Evolutionary conservation across 1,139 yeast genomes (phyloP), one percentile per base, ranked within the genome.

Genomic region (Chernovozyma sophiae-reginae): DNA sequence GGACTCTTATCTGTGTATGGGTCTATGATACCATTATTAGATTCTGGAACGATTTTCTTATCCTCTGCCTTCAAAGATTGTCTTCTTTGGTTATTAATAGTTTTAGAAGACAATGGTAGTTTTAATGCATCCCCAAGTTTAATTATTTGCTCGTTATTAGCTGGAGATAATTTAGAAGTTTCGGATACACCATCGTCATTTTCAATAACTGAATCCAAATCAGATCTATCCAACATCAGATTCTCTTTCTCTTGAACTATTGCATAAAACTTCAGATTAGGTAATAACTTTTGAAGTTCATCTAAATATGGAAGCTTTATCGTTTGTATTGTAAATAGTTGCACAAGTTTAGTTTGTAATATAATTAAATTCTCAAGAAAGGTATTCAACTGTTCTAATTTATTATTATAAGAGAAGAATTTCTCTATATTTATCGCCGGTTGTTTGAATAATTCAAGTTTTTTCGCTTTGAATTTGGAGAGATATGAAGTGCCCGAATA

Each of bases 81-180:
- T 43, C 72, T 44, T 15, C 68, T 49, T 39, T 68, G 68, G 38
- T 55, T 54, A 42, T 67, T 70, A 29, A 66, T 54, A 1, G 75
- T 68, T 36, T 65, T 66, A 8, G 73, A 67, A 3, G 73, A 66
- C 22, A 66, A 49, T 1, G 75, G 75, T 10, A 70, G 52, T 36
- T 60, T 61, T 18, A 66, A 63, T 1, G 54, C 53, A 32, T 59
- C 61, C 2, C 72, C 72, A 17, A 65, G 45, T 39, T 63, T 67
- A 15, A 65, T 58, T 3, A 68, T 36, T 33, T 13, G 32, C 14
- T 15, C 36, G 15, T n/a, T 35, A 12, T 30, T 39, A 1, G 27
- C 25, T 4, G 25, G 14, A 12, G 32, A 23, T 1, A 33, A 16
- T 4, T 32, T 40, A 13, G 28, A 34, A 7, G 33, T 31, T 3